phyloP scores from a whole-genome alignment of 139 green algal species.

The Chlamydomonas applanata region DNA sequence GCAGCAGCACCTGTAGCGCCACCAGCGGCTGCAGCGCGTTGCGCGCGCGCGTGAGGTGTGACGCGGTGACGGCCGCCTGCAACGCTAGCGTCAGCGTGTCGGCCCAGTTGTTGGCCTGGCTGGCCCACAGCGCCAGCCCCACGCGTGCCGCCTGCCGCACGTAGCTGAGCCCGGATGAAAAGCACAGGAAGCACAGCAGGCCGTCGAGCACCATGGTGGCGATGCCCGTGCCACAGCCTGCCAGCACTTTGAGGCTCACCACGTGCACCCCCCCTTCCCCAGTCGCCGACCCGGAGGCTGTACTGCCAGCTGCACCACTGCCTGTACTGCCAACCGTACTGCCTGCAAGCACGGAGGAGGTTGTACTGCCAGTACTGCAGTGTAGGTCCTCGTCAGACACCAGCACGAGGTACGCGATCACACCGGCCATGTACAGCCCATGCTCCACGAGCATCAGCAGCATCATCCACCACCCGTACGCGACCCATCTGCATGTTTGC shows the following conservation, averaged over 20 bases:
- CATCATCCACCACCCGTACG: constrained; percentile 8
- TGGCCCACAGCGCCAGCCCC: not conserved
- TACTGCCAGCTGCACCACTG: no score
- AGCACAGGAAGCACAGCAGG: not conserved
- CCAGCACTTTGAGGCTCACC: no score
- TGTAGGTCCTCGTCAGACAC: no score
- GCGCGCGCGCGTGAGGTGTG: no score
- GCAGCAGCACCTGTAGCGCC: not conserved
- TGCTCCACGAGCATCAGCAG: constrained; percentile 1
- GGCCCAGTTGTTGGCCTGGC: constrained; percentile 6
- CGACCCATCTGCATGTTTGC: not conserved
- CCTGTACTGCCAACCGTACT: no score
- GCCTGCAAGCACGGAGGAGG: no score
- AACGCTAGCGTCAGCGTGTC: not conserved
- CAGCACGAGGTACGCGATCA: constrained; percentile 10
- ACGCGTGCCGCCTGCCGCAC: not conserved
- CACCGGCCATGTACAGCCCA: not conserved
- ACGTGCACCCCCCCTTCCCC: no score
- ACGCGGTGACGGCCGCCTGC: not conserved
- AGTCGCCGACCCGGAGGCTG: no score
- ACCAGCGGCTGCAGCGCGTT: no score
- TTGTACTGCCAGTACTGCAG: no score
- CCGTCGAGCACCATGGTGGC: not conserved
- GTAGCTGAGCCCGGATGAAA: not conserved
- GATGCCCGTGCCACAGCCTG: not conserved